Base-by-base conservation (phyloP, 179 eudicot species). In the Drosera spatulata region DNA sequence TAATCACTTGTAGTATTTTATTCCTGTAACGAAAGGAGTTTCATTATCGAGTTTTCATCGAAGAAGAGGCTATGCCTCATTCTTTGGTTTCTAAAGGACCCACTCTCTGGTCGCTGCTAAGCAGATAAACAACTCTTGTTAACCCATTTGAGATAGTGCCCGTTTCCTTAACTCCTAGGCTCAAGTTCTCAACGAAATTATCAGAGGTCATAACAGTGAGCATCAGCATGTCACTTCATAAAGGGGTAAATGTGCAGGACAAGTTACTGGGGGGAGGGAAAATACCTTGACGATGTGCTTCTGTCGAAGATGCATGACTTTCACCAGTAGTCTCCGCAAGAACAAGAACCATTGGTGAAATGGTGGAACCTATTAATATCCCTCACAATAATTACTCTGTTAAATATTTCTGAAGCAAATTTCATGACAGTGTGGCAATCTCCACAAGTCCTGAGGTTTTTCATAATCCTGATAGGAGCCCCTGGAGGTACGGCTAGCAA, bases 291-390 rank as follows among this genome's bases (percentile, higher is more conserved):
- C 4, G n/a, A 7, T 50, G 53, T 50, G 5, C 53, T 50, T n/a
- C 53, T 50, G 53, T 50, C n/a, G 10, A 50, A 50, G 11, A 50
- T 10, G 13, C 4, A 50, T 50, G 53, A 50, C 10, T 10, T 7
- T 55, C 58, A 55, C 58, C 58, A 55, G 58, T 55, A 63, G 46
- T 69, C 67, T 51, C 52, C 67, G 61, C 69, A 60, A 41, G 66
- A 55, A 37, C 58, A 55, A 55, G 58, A 55, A 37, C 58, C 58
- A 10, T 55, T 39, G 6, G 39, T 11, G 14, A 55, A 55, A 55
- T 85, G 87, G 69, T 85, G 91, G 65, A 79, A 85, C 49, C 87
- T 65, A 51, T 76, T 82, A 55, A 73, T 62, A 72, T 85, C 85
- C 76, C 91, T 77, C 6, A 85, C 67, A 61, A 85, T 72, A 41